Evolutionary conservation across 768 basidiomycete genomes (phyloP), one percentile per base, ranked within the genome.

Genomic region (Suillus bovinus): DNA sequence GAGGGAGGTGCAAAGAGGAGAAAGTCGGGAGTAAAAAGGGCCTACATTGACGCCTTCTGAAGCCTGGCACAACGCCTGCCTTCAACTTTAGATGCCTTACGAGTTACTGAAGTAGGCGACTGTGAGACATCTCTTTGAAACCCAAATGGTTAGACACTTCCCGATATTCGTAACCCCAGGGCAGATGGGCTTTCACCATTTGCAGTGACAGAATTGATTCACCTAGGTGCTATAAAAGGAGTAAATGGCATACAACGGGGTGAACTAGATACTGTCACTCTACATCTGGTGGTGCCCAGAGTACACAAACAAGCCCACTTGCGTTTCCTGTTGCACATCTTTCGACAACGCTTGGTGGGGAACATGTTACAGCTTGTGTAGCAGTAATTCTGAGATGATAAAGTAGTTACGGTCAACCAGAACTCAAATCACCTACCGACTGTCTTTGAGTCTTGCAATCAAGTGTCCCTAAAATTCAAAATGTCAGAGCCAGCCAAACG

Each of bases 321-420:
- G 73, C 93, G 68, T 92, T 94, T 24, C 91, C 93, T 50, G 84
- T 91, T 4, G 82, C 92, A 27, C 81, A 88, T 31, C 93, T 83
- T 68, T 90, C 91, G 3, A 91, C 80, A 24, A 91, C 75, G 60
- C 71, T 87, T 0, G 93, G 92, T 71, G 94, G 93, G 16, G 90
- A 91, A 67, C 88, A 90, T 9, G 93, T 91, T n/a, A 94, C 93
- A n/a, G 93, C 91, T 74, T 93, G 93, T 5, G 89, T 88, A 1
- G 93, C 92, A 24, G 89, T 84, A 63, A 94, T 87, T 65, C 90
- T 93, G 64, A 27, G 16, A 34, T 34, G 39, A 10, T 22, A 29
- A 17, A 38, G 60, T 33, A 59, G 61, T 31, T 24, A 11, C 20
- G 3, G 36, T 17, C 36, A 38, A 6, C 38, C 16, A 46, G 41